Conservation (phyloP, 371 early-diverging fungal genomes). For the Syncephalastrum contaminatum region DNA sequence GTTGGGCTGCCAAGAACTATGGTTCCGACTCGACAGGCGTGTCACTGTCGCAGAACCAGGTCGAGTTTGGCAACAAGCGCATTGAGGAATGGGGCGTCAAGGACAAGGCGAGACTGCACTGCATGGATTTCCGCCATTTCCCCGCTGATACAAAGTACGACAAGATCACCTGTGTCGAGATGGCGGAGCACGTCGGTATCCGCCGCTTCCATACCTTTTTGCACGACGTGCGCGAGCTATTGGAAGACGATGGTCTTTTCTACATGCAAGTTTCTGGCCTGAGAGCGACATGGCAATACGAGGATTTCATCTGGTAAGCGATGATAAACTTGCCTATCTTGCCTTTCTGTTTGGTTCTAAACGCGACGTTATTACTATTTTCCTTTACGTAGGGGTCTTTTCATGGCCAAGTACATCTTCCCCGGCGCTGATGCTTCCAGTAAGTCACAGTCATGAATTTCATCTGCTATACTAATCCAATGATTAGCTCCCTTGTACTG, state of each 20-base stretch:
- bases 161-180: constrained; percentile 94
- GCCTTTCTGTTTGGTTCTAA: not conserved
- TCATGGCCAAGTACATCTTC: constrained; percentile 98
- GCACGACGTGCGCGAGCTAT: constrained; percentile 87
- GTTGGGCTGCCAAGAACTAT: constrained; percentile 88
- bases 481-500: constrained; percentile 81
- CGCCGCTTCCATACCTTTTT: constrained; percentile 90
- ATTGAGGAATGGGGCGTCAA: constrained; percentile 83
- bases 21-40: constrained; percentile 90
- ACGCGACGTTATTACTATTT: constrained; percentile 28
- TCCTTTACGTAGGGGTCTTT: constrained; percentile 68
- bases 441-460: not conserved
- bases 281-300: constrained; percentile 85
- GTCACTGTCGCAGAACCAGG: constrained; percentile 90
- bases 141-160: constrained; percentile 82
- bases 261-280: constrained; percentile 97
- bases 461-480: not conserved
- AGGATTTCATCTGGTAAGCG: constrained; percentile 76
- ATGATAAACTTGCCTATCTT: not conserved
- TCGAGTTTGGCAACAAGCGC: constrained; percentile 82
- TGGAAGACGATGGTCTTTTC: constrained; percentile 97
- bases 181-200: constrained; percentile 98
- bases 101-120: constrained; percentile 74
- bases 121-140: constrained; percentile 97
- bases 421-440: constrained; percentile 97